Evolutionary conservation across 2,329 filamentous ascomycete species (phyloP), one percentile per base, ranked within the genome.

Genomic region (Nemania sp.): DNA sequence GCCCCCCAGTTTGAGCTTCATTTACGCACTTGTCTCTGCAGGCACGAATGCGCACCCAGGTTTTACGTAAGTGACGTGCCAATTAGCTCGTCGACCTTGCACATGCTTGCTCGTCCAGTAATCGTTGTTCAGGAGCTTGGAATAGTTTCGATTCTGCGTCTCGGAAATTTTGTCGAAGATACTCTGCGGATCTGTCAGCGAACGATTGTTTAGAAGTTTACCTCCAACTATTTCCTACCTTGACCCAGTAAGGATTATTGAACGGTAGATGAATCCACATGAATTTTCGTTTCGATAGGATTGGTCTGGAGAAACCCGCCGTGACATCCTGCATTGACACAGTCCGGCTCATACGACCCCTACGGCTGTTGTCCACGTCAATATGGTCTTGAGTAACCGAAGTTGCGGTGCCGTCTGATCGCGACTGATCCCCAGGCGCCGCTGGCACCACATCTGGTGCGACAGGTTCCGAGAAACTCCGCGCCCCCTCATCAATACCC

Each of bases 161-260:
- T 77, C 75, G 3, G 78, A 72, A 2, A 81, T 68, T 54, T 72
- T 78, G 20, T 71, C 65, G 39, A 76, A 73, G 5, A 70, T 66
- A 40, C 54, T 60, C 68, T 70, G 11, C 12, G 5, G 3, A 15
- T 60, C 57, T 52, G 66, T 68, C 39, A 66, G 66, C 64, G 17
- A 58, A 44, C 15, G n/a, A n/a, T n/a, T n/a, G n/a, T n/a, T n/a
- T n/a, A n/a, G n/a, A n/a, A n/a, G n/a, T n/a, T n/a, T n/a, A n/a
- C n/a, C n/a, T n/a, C n/a, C n/a, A n/a, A n/a, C n/a, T n/a, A n/a
- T n/a, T n/a, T n/a, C n/a, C n/a, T 63, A 80, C 80, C 71, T 80
- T 81, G 2, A 83, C 80, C 81, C 81, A 84, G 0, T 77, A 73
- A 0, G 81, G 79, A 46, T 83, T 83, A 7, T 80, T 83, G 23